These are phyloP conservation scores for Hanseniaspora clermontiae DNA, from an alignment of 805 yeast genomes.

Conservation along the genomic window DNA sequence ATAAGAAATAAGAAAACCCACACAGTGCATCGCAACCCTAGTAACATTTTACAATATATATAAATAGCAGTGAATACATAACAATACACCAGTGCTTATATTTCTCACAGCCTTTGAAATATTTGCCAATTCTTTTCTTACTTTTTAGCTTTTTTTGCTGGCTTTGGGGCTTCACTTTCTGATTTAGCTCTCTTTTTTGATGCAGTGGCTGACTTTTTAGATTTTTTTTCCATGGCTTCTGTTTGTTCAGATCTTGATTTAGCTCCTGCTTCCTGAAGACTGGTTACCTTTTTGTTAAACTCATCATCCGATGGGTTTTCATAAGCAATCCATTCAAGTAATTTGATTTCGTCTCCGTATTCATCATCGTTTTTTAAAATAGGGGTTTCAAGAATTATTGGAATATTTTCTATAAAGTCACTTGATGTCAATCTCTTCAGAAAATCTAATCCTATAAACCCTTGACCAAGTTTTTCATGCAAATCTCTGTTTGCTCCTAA, in stretches of 20 bases:
- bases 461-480: slow-evolving; percentile 80
- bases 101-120: too few relatives aligned
- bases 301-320: slow-evolving; percentile 34
- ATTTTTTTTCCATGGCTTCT: slow-evolving; percentile 50
- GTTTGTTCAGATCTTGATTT: slow-evolving; percentile 58
- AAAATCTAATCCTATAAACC: slow-evolving; percentile 76
- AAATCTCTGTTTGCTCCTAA: slow-evolving; percentile 78
- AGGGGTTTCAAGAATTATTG: slow-evolving; percentile 83
- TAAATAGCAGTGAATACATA: too few relatives aligned
- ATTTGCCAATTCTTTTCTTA: too few relatives aligned
- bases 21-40: too few relatives aligned
- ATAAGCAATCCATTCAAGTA: slow-evolving; percentile 60
- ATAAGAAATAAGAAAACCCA: neutral
- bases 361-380: slow-evolving; percentile 45
- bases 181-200: slow-evolving; percentile 16
- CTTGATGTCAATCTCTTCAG: slow-evolving; percentile 69
- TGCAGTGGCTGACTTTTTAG: slow-evolving; percentile 21
- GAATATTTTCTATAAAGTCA: slow-evolving; percentile 47
- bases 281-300: slow-evolving; percentile 35
- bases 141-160: neutral
- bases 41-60: too few relatives aligned
- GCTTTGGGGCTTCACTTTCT: neutral
- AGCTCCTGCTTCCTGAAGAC: slow-evolving; percentile 47
- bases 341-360: slow-evolving; percentile 71
- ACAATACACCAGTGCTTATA: too few relatives aligned